phyloP scores from a whole-genome alignment of 176 grass and related monocot species.

The Panicum miliaceum region DNA sequence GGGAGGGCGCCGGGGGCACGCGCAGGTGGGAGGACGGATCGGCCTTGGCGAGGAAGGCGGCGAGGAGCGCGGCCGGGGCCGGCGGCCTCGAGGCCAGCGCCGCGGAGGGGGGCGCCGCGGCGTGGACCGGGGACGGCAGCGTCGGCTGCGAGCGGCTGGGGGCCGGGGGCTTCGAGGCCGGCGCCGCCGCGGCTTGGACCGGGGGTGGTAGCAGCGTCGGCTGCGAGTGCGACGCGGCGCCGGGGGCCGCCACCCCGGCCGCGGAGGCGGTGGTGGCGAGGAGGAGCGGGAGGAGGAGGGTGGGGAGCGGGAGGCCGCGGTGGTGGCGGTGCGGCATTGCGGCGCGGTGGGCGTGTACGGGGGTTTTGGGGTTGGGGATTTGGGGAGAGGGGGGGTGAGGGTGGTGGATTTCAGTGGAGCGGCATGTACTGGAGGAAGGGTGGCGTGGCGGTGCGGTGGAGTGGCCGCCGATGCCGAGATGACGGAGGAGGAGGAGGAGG shows the following conservation, averaged over 20 bases:
- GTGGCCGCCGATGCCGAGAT: background rate
- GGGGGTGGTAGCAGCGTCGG: constrained; percentile 24
- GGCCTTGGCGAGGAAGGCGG: constrained; percentile 78
- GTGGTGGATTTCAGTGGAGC: constrained; percentile 48
- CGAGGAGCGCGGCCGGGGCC: constrained; percentile 19
- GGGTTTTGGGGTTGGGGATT: constrained; percentile 19
- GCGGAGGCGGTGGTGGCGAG: background rate
- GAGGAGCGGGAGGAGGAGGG: constrained; percentile 13
- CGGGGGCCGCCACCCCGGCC: background rate
- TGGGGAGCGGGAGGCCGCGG: background rate
- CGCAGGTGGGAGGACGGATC: constrained; percentile 58
- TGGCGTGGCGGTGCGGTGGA: background rate
- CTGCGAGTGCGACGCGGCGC: constrained; percentile 25
- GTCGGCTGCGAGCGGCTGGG: constrained; percentile 33
- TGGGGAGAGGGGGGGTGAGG: background rate
- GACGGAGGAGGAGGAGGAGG: background rate
- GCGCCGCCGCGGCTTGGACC: constrained; percentile 15
- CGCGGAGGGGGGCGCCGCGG: constrained; percentile 24
- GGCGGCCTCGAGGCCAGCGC: background rate
- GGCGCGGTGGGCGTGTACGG: constrained; percentile 20
- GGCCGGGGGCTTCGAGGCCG: background rate
- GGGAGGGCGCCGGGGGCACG: constrained; percentile 15
- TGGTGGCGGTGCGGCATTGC: constrained; percentile 31
- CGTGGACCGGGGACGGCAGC: background rate
- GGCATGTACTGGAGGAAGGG: background rate